A percentile compares a stretch with the other conserved stretches of the same genome.
These are phyloP conservation scores for Aspergillus panamensis DNA, from an alignment of 495 filamentous ascomycete species.

Conservation along the genomic window DNA sequence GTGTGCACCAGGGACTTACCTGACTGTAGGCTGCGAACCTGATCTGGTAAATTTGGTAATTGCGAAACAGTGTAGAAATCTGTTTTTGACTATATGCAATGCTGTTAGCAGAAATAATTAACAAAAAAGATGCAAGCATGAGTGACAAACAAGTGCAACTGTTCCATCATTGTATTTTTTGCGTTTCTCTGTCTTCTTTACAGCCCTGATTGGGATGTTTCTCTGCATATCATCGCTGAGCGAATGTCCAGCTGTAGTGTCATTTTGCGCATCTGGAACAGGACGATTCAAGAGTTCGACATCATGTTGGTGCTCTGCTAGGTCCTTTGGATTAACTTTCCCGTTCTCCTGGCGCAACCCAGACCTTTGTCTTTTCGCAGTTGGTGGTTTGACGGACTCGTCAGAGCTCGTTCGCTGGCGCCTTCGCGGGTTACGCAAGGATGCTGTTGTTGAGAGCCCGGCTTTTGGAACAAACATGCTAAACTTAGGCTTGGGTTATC, in stretches of 20 bases:
- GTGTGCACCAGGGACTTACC: constrained; percentile 42
- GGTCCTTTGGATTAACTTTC: constrained; percentile 25
- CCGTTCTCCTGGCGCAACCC: constrained; percentile 55
- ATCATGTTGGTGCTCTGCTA: constrained; percentile 20
- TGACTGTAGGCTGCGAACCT: constrained; percentile 57
- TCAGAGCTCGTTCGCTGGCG: constrained; percentile 64
- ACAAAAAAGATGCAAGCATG: background rate
- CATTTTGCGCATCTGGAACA: constrained; percentile 9
- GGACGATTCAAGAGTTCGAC: constrained; percentile 22
- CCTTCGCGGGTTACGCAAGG: constrained; percentile 59
- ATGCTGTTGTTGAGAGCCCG: constrained; percentile 40
- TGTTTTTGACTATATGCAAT: constrained; percentile 65
- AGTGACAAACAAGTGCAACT: constrained; percentile 56
- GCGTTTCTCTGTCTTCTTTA: constrained; percentile 50
- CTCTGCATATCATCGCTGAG: constrained; percentile 30
- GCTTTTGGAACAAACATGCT: constrained; percentile 62
- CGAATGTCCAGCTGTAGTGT: constrained; percentile 7
- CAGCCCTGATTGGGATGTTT: constrained; percentile 57
- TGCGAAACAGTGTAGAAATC: constrained; percentile 82
- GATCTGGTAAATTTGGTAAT: constrained; percentile 74
- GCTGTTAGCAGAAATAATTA: constrained; percentile 22
- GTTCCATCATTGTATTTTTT: constrained; percentile 54
- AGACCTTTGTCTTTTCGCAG: constrained; percentile 68
- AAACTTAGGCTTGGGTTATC: constrained; percentile 1
- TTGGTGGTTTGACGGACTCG: constrained; percentile 61